These are phyloP conservation scores for Trichoderma sp. DNA, from an alignment of 2,329 filamentous ascomycete genomes.

Conservation along the genomic window DNA sequence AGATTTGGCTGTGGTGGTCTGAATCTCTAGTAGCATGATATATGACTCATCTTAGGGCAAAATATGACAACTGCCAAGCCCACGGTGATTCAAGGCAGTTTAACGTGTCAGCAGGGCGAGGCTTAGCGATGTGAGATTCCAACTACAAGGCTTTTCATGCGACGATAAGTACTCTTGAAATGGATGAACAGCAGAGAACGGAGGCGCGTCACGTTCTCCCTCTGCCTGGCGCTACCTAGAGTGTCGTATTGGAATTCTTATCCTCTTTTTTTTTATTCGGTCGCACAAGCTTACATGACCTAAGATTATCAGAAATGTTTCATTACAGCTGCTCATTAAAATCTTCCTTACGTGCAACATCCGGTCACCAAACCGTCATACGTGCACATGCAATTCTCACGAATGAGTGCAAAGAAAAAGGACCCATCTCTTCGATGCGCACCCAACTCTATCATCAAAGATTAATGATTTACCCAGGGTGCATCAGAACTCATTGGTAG, in stretches of 20 bases:
- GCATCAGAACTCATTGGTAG: not conserved
- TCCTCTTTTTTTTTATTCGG: not conserved
- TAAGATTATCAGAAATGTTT: not conserved
- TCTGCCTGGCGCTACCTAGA: not conserved
- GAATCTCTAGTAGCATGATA: not conserved
- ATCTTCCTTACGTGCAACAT: not conserved
- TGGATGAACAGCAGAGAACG: not conserved
- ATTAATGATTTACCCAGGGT: not conserved
- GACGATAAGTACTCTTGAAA: not conserved
- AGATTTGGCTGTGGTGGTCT: not conserved
- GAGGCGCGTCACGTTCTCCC: not conserved
- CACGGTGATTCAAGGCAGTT: not conserved
- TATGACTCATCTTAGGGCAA: slow-evolving; percentile 2
- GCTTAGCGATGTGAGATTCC: not conserved
- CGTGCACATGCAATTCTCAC: not conserved
- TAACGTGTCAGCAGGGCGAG: not conserved
- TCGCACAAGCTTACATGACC: not conserved
- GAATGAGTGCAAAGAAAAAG: not conserved
- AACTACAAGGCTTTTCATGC: not conserved
- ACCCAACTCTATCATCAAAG: not conserved
- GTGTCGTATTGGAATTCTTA: not conserved
- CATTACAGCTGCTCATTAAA: not conserved
- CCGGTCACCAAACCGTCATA: not conserved
- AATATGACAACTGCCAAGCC: not conserved
- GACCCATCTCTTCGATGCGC: not conserved